phyloP scores from a whole-genome alignment of 2,329 filamentous ascomycete genomes.

The Aspergillus sp. region DNA sequence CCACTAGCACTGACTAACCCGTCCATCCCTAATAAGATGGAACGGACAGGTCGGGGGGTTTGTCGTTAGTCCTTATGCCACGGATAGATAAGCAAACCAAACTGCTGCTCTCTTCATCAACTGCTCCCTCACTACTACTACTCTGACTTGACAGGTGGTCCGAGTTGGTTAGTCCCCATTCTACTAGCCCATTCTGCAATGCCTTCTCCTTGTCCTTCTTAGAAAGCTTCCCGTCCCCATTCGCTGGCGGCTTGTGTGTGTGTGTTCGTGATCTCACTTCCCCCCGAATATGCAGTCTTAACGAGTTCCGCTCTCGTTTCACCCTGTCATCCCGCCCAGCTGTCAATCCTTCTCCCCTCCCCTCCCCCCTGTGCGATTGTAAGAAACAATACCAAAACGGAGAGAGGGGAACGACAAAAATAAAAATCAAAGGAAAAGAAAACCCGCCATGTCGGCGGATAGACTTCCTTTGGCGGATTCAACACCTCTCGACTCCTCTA shows the following conservation, averaged over 20 bases:
- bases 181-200: constrained; percentile 9
- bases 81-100: constrained; percentile 9
- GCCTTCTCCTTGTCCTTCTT: constrained; percentile 4
- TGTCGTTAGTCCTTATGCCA: constrained; percentile 1
- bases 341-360: not conserved
- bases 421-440: not conserved
- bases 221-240: not conserved
- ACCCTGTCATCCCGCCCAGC: constrained; percentile 9
- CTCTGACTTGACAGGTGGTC: not conserved
- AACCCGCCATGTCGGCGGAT: constrained; percentile 22
- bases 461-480: constrained; percentile 18
- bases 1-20: not conserved
- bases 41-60: not conserved
- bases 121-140: not conserved
- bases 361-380: not conserved
- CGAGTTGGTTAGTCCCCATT: constrained; percentile 1
- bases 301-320: constrained; percentile 10
- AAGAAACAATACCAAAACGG: not conserved
- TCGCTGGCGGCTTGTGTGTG: constrained; percentile 7
- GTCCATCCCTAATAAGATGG: constrained; percentile 12
- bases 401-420: no score
- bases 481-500: constrained; percentile 15
- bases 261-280: constrained; percentile 7
- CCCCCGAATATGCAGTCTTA: constrained; percentile 18
- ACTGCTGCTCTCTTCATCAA: not conserved